phyloP scores from a whole-genome alignment of 352 stramenopile genomes.

The Globisporangium paroecandrum region DNA sequence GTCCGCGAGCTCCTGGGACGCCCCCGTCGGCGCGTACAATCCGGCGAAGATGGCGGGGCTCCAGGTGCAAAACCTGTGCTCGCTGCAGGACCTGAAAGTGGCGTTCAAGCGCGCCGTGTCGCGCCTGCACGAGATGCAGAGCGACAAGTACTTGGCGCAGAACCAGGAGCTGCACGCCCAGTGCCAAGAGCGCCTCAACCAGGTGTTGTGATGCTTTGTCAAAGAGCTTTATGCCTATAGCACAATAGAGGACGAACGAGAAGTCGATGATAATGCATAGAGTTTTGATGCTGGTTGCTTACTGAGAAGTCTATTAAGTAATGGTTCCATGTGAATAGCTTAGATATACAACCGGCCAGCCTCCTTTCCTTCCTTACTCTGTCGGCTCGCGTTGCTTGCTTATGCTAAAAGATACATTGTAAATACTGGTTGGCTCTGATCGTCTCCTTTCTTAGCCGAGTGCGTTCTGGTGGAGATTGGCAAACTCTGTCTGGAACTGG shows the following conservation, averaged over 20 bases:
- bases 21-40: slow-evolving; percentile 50
- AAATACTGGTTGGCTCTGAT: not conserved
- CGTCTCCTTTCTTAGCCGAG: not conserved
- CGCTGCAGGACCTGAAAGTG: slow-evolving; percentile 68
- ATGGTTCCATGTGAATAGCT: not conserved
- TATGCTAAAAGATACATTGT: not conserved
- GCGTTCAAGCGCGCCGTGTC: slow-evolving; percentile 80
- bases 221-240: not conserved
- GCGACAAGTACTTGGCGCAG: slow-evolving; percentile 55
- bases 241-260: not conserved
- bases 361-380: not conserved
- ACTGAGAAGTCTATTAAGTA: not conserved
- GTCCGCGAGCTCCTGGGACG: slow-evolving; percentile 64
- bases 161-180: slow-evolving; percentile 30
- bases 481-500: slow-evolving; percentile 21
- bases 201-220: slow-evolving; percentile 17
- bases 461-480: slow-evolving; percentile 25
- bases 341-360: not conserved
- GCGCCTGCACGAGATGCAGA: slow-evolving; percentile 86
- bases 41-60: slow-evolving; percentile 54
- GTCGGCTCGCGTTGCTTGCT: not conserved
- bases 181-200: slow-evolving; percentile 24
- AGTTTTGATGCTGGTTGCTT: not conserved
- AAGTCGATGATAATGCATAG: not conserved
- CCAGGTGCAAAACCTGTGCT: slow-evolving; percentile 59